phyloP scores from a whole-genome alignment of 192 early-diverging fungal genomes.

The Coemansia javaensis region DNA sequence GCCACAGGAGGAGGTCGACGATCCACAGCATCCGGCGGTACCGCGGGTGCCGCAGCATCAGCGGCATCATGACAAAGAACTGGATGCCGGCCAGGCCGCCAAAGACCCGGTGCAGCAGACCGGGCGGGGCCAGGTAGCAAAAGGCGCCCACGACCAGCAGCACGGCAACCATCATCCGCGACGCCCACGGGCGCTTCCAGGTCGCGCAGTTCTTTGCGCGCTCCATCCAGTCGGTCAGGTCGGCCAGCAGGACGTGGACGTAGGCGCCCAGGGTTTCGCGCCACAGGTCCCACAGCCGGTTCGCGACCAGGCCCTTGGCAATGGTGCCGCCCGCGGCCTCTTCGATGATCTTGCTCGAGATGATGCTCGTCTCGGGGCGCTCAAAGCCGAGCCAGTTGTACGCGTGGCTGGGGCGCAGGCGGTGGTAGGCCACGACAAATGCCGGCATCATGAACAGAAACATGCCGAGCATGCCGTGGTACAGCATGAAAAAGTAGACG shows the following conservation, averaged over 20 bases:
- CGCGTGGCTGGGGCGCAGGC: conserved; percentile 46
- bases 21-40: conserved; percentile 47
- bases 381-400: conserved; percentile 48
- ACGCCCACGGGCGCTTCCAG: conserved; percentile 51
- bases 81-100: conserved; percentile 36
- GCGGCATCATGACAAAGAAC: conserved; percentile 47
- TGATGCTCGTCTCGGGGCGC: conserved; percentile 47
- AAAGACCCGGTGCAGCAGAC: conserved; percentile 34
- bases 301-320: conserved; percentile 41
- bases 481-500: conserved; percentile 41
- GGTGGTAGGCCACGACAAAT: conserved; percentile 46
- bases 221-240: conserved; percentile 51
- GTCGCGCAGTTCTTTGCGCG: conserved; percentile 49
- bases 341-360: conserved; percentile 36
- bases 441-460: conserved; percentile 39
- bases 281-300: conserved; percentile 50
- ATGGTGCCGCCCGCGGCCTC: conserved; percentile 44
- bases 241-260: conserved; percentile 39
- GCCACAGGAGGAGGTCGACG: conserved; percentile 44
- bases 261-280: conserved; percentile 45
- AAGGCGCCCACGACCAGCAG: conserved; percentile 18
- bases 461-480: conserved; percentile 30
- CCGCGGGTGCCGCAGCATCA: conserved; percentile 44
- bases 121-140: conserved; percentile 28
- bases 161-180: conserved; percentile 27